Percentiles rank a stretch among this genome's conserved stretches.
Evolutionary conservation across 2,329 filamentous ascomycete species (phyloP).

Genomic region (Alternaria atra): DNA sequence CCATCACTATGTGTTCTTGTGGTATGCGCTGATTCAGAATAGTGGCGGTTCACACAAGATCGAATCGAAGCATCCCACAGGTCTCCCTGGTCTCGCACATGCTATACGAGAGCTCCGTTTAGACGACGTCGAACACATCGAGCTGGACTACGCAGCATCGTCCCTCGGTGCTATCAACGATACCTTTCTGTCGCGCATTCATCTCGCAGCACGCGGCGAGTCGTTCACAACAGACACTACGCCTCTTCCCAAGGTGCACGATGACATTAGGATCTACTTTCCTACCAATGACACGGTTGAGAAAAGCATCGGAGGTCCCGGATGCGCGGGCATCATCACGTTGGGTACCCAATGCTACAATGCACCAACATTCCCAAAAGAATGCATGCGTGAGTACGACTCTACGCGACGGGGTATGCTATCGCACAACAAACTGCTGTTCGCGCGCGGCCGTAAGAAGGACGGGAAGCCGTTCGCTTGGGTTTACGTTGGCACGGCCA

Average conservation of each 20-base stretch:
- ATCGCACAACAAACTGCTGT: constrained; percentile 82
- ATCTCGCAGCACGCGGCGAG: constrained; percentile 63
- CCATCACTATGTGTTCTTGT: background rate
- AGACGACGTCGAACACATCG: constrained; percentile 57
- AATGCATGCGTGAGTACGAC: constrained; percentile 77
- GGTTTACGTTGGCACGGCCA: constrained; percentile 90
- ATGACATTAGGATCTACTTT: constrained; percentile 45
- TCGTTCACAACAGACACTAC: constrained; percentile 7
- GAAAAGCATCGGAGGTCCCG: constrained; percentile 68
- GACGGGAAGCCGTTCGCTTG: constrained; percentile 64
- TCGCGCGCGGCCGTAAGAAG: constrained; percentile 43
- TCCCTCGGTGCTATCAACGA: constrained; percentile 81
- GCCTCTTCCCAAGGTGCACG: constrained; percentile 14
- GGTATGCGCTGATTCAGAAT: constrained; percentile 10
- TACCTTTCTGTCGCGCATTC: constrained; percentile 69
- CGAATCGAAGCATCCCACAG: constrained; percentile 62
- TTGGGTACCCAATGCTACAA: constrained; percentile 78
- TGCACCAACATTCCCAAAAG: constrained; percentile 72
- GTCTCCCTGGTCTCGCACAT: constrained; percentile 76
- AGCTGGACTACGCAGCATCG: constrained; percentile 80
- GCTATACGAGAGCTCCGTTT: constrained; percentile 61
- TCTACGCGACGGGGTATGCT: constrained; percentile 76
- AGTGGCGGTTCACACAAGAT: constrained; percentile 48
- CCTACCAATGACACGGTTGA: constrained; percentile 57
- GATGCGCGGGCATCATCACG: constrained; percentile 81